phyloP scores from a whole-genome alignment of 345 rosid species.

The Salix arbutifolia region DNA sequence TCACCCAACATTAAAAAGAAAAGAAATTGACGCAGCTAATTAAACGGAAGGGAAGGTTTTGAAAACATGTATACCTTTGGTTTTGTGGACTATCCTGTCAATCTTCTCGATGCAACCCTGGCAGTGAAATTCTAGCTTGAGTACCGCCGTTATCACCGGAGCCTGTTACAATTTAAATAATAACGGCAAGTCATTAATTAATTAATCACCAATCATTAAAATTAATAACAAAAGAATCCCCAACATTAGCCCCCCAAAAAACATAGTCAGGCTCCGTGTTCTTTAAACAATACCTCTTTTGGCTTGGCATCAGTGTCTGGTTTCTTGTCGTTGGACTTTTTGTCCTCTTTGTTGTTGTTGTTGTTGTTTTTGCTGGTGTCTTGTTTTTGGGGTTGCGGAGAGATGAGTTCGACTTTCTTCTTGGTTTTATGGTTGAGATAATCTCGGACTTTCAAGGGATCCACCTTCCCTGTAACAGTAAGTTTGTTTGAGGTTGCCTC shows the following conservation, averaged over 20 bases:
- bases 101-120: slow-evolving; percentile 75
- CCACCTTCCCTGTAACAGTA: slow-evolving; percentile 70
- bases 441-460: slow-evolving; percentile 51
- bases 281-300: slow-evolving; percentile 38
- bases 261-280: neutral
- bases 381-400: slow-evolving; percentile 73
- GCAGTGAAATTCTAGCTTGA: slow-evolving; percentile 63
- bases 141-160: slow-evolving; percentile 54
- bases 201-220: neutral
- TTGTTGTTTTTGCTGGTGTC: slow-evolving; percentile 14
- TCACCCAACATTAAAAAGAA: neutral
- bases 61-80: slow-evolving; percentile 45
- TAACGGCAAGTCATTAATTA: neutral
- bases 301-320: slow-evolving; percentile 38
- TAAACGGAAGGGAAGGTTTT: neutral
- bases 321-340: slow-evolving; percentile 10
- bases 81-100: slow-evolving; percentile 36
- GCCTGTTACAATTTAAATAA: slow-evolving; percentile 24
- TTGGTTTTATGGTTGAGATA: slow-evolving; percentile 41
- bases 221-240: neutral
- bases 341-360: slow-evolving; percentile 13
- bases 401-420: slow-evolving; percentile 67
- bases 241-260: neutral
- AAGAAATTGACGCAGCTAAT: neutral
- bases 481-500: slow-evolving; percentile 51